Evolutionary conservation across 352 stramenopile genomes (phyloP), one percentile per base, ranked within the genome.

Genomic region (Globisporangium paddicum): DNA sequence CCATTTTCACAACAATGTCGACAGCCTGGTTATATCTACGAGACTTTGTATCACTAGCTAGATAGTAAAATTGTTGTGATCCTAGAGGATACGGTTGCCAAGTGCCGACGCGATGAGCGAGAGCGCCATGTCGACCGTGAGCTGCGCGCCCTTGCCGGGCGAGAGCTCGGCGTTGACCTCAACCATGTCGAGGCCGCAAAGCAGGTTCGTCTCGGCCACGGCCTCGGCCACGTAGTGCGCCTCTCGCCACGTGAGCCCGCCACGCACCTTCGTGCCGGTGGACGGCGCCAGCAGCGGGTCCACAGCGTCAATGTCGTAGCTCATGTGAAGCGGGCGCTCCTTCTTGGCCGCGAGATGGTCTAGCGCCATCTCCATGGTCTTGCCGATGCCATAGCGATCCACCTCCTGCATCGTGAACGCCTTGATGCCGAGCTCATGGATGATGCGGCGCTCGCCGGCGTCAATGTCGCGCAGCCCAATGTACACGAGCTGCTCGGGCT

Each of bases 271-370:
- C 11, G 96, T 99, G 41, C 96, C 96, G 14, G 96, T 99, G 5
- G 93, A 97, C n/a, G 96, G 96, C 25, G 96, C 96, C 38, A 98
- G 68, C 18, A 93, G 58, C 9, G 96, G 96, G 73, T 99, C 96
- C 1, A 98, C 87, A n/a, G 95, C 94, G 77, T 99, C 96, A 68
- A 99, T 98, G 66, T 99, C 96, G 73, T 98, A 99, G 62, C 86
- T 98, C 69, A 99, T 87, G 79, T 99, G 96, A 30, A 99, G 65
- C 26, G 95, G 96, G 30, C 95, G 82, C 63, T 96, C 67, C 47
- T 89, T 88, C 71, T 95, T 82, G 41, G 58, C 79, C 58, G 73
- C 83, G 1, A 99, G 77, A 74, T 98, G 90, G 54, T 98, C 89
- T n/a, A 99, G 71, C 35, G 94, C 93, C 79, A 95, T 90, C 64